Evolutionary conservation across 441 rosid genomes (phyloP).

Genomic region (Croton setiger): DNA sequence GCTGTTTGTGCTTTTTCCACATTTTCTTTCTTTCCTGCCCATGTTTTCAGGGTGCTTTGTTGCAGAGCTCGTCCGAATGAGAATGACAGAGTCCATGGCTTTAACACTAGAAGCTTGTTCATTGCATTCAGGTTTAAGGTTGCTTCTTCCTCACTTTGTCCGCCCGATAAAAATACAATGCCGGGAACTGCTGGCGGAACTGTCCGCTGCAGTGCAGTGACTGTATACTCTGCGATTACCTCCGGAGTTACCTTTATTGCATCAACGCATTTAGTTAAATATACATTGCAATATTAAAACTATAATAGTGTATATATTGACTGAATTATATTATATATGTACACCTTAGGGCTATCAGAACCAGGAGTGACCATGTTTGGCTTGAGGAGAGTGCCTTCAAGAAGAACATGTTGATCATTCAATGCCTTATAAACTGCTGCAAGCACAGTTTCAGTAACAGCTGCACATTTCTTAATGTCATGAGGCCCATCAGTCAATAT

Average conservation of each 20-base stretch:
- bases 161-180: constrained; percentile 80
- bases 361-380: constrained; percentile 99
- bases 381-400: constrained; percentile 91
- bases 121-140: constrained; percentile 79
- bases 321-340: too few relatives aligned
- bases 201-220: constrained; percentile 69
- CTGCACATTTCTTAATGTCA: constrained; percentile 79
- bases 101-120: constrained; percentile 71
- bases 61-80: constrained; percentile 94
- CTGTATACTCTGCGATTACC: constrained; percentile 70
- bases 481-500: constrained; percentile 78
- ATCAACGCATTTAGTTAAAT: too few relatives aligned
- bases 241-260: constrained; percentile 52
- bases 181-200: constrained; percentile 94
- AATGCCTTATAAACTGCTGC: constrained; percentile 92
- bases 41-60: constrained; percentile 87
- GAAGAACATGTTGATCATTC: constrained; percentile 91
- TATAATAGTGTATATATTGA: too few relatives aligned
- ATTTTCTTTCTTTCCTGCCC: constrained; percentile 84
- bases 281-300: too few relatives aligned
- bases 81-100: constrained; percentile 92
- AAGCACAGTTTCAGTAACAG: constrained; percentile 74
- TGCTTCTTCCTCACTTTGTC: constrained; percentile 93
- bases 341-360: constrained; percentile 77
- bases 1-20: constrained; percentile 63